Evolutionary conservation across 164 flowering plant species (phyloP), one percentile per base, ranked within the genome.

Genomic region (Akebia trifoliata): DNA sequence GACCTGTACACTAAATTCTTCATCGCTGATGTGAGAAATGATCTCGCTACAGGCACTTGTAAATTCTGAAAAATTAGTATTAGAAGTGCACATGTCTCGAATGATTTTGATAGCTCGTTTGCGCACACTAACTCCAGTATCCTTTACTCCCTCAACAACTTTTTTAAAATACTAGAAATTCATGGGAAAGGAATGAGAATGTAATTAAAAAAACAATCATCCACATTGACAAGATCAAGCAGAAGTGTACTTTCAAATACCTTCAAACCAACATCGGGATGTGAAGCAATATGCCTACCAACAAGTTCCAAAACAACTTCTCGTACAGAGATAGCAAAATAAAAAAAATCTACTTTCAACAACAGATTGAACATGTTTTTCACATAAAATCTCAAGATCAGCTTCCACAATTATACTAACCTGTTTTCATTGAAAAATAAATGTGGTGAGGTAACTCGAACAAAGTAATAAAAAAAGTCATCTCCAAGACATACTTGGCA

Each of bases 221-320:
- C 6, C 7, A 31, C 11, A 49, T 35, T 15, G 39, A 35, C 10
- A 46, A 65, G 12, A 48, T 50, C 21, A 45, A 50, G n/a, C n/a
- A 31, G 21, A 56, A 47, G 50, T 17, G 18, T 8, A 34, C 42
- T 8, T 44, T 45, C 40, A 55, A 36, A 42, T 79, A 87, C 99
- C 96, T 90, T 74, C 50, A 83, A 66, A 66, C 93, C 99, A 83
- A 90, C 97, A 79, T 85, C 97, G 61, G 97, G 97, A 80, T 94
- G 96, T 11, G 99, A 90, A 35, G 99, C 94, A 78, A 94, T 94
- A 79, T 90, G 87, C 71, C 96, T 78, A 36, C 97, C 97, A 69
- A 94, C 97, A 70, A 94, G 90, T 68, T 94, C 99, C 69, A 94
- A 67, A 20, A 97, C 97, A 54, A 96, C 99, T 78, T 94, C 99